phyloP scores from a whole-genome alignment of 257 asterid genomes.

The Gentiana straminea region DNA sequence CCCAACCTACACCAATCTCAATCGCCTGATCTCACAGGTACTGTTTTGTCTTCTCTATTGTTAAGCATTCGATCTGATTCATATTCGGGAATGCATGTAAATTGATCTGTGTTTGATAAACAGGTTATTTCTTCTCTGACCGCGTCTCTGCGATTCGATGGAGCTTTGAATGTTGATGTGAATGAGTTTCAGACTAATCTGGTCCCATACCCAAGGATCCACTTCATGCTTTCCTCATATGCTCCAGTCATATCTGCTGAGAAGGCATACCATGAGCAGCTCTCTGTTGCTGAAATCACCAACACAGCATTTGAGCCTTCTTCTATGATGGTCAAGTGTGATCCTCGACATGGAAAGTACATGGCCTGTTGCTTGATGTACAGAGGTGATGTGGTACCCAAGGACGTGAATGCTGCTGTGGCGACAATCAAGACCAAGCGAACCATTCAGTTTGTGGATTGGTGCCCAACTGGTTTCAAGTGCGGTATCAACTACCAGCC shows the following conservation, averaged over 20 bases:
- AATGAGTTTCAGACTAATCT: conserved; percentile 93
- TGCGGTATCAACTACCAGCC: conserved; percentile 98
- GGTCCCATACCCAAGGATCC: conserved; percentile 95
- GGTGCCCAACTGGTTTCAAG: conserved; percentile 99
- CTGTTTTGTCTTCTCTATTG: not conserved
- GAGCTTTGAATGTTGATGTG: conserved; percentile 88
- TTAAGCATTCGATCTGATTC: not conserved
- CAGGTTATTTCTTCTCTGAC: conserved; percentile 88
- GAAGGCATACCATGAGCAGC: conserved; percentile 92
- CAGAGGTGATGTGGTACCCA: conserved; percentile 93
- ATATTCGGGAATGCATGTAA: not conserved
- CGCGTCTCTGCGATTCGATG: conserved; percentile 85
- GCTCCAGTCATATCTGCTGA: conserved; percentile 95
- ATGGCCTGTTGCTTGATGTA: conserved; percentile 98
- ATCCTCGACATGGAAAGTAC: conserved; percentile 92
- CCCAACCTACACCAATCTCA: conserved; percentile 87
- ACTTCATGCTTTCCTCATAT: conserved; percentile 92
- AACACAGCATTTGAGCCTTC: conserved; percentile 97
- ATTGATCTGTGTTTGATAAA: too few relatives aligned
- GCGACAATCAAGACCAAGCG: conserved; percentile 97
- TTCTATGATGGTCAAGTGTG: conserved; percentile 95
- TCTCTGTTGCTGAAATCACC: conserved; percentile 88
- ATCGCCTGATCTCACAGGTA: conserved; percentile 94
- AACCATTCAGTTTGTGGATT: conserved; percentile 93
- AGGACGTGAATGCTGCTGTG: conserved; percentile 93